Conservation (phyloP, 768 basidiomycete genomes). For the Rhizopogon vinicolor region DNA sequence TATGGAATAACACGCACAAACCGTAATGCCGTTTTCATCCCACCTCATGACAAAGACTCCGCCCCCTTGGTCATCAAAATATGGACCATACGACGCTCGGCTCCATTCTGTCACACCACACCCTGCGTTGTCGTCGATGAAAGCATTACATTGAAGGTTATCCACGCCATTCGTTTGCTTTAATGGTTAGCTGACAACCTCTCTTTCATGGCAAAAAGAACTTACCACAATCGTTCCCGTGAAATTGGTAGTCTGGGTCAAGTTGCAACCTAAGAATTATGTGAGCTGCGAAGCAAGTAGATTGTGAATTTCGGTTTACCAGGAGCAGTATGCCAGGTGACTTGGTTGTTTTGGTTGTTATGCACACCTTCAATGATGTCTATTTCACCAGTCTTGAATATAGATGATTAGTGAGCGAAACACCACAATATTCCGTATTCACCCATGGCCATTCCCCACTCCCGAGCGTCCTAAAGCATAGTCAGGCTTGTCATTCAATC, state of each 20-base stretch:
- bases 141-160: slow-evolving; percentile 52
- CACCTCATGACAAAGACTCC: slow-evolving; percentile 90
- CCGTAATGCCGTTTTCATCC: slow-evolving; percentile 71
- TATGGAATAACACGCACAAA: slow-evolving; percentile 49
- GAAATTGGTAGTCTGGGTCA: slow-evolving; percentile 51
- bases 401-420: slow-evolving; percentile 7
- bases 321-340: slow-evolving; percentile 72
- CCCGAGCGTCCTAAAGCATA: slow-evolving; percentile 33
- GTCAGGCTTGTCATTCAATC: neutral
- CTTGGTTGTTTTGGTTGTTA: slow-evolving; percentile 80
- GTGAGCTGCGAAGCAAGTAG: slow-evolving; percentile 2
- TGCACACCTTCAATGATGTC: slow-evolving; percentile 86
- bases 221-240: slow-evolving; percentile 63
- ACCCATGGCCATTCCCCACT: slow-evolving; percentile 61
- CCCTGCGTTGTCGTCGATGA: slow-evolving; percentile 56
- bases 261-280: slow-evolving; percentile 44
- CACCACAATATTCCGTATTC: slow-evolving; percentile 17
- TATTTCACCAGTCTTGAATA: slow-evolving; percentile 64
- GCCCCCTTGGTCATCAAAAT: slow-evolving; percentile 74
- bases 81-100: slow-evolving; percentile 76
- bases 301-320: slow-evolving; percentile 29
- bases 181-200: slow-evolving; percentile 1
- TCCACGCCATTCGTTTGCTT: slow-evolving; percentile 46
- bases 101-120: slow-evolving; percentile 81
- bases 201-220: slow-evolving; percentile 4